Evolutionary conservation across 2,329 filamentous ascomycete species (phyloP).

Genomic region (Phoma sp.): DNA sequence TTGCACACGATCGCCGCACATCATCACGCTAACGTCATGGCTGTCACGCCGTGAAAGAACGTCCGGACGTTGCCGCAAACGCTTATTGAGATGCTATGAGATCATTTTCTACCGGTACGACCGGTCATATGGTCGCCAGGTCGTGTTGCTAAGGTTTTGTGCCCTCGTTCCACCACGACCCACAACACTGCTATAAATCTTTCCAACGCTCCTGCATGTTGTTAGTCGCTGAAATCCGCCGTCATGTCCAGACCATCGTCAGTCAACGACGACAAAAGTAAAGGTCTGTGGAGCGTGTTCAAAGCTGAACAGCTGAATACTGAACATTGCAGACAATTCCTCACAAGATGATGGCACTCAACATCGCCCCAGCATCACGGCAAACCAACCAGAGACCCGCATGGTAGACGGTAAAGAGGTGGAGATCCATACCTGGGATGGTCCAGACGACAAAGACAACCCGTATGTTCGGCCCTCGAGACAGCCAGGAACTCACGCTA

Average conservation of each 20-base stretch:
- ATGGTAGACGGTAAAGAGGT: constrained; percentile 31
- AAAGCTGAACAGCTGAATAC: not conserved
- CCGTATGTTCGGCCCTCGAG: constrained; percentile 18
- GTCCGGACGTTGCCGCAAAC: not conserved
- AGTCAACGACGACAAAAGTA: constrained; percentile 21
- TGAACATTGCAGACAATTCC: not conserved
- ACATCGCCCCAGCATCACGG: constrained; percentile 5
- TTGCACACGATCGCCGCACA: not conserved
- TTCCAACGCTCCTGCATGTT: not conserved
- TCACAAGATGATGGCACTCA: constrained; percentile 8
- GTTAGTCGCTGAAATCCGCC: not conserved
- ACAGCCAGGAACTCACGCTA: not conserved
- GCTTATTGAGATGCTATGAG: constrained; percentile 4
- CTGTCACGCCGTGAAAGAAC: not conserved
- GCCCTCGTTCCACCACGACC: not conserved
- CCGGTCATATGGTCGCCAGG: constrained; percentile 1
- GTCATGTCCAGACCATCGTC: constrained; percentile 19
- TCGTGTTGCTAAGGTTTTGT: not conserved
- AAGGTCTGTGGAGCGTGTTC: constrained; percentile 4
- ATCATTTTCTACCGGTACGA: not conserved
- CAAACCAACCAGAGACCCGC: constrained; percentile 12
- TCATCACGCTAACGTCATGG: constrained; percentile 9
- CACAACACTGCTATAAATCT: not conserved
- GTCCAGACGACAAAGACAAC: constrained; percentile 33
- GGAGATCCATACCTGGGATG: constrained; percentile 32